phyloP scores from a whole-genome alignment of 345 rosid genomes.

The Streptanthus diversifolius region DNA sequence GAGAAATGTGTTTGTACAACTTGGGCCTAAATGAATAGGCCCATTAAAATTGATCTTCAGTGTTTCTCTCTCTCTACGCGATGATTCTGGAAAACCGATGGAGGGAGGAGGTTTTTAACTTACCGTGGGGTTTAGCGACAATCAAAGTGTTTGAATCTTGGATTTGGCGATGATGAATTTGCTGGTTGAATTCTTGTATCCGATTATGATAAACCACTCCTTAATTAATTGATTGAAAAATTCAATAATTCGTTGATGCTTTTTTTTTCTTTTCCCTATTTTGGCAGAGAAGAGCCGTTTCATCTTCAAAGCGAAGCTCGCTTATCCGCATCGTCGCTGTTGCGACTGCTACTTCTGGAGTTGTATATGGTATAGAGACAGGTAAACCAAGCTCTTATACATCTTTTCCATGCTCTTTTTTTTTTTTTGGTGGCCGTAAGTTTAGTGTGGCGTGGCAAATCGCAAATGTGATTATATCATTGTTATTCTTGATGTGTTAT shows the following conservation, averaged over 20 bases:
- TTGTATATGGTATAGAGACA: conserved; percentile 38
- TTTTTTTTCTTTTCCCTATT: neutral
- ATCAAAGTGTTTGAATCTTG: neutral
- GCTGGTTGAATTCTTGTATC: conserved; percentile 23
- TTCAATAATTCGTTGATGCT: neutral
- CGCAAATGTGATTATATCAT: neutral
- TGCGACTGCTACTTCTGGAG: conserved; percentile 46
- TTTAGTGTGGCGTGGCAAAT: neutral
- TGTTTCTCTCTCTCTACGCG: neutral
- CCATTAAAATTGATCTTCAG: neutral
- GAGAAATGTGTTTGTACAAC: neutral
- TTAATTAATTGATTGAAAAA: neutral
- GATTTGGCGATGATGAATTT: conserved; percentile 31
- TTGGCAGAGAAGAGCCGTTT: conserved; percentile 43
- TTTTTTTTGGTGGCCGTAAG: neutral
- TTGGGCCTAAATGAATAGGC: neutral
- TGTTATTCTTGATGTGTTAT: neutral
- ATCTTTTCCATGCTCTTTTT: neutral
- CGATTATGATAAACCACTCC: neutral
- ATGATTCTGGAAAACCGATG: neutral
- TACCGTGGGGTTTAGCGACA: neutral
- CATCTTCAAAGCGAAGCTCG: conserved; percentile 25
- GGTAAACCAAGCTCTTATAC: conserved; percentile 39
- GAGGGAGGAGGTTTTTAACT: neutral
- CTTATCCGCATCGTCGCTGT: conserved; percentile 40